A percentile compares a stretch with the other conserved stretches of the same genome.
Conservation (phyloP, 108 stramenopile species). For the Seminavis robusta region DNA sequence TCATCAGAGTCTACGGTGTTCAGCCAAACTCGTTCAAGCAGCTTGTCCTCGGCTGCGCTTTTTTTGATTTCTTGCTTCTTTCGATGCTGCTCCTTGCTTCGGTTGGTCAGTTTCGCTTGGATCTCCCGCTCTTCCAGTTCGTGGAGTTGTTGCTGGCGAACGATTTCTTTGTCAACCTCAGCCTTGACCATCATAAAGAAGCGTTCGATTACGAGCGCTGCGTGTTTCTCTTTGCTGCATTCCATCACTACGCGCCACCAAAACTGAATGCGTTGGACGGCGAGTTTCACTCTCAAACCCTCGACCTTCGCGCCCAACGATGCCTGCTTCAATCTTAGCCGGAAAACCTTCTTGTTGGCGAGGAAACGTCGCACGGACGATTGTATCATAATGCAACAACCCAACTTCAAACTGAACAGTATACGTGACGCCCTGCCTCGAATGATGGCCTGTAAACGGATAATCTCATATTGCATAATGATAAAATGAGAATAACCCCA, state of each 20-base stretch:
- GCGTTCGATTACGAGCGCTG: constrained; percentile 67
- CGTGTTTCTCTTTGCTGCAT: constrained; percentile 44
- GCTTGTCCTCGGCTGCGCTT: constrained; percentile 34
- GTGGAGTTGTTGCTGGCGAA: constrained; percentile 34
- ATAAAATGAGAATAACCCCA: constrained; percentile 61
- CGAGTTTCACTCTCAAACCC: constrained; percentile 52
- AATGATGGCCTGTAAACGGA: constrained; percentile 64
- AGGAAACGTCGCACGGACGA: constrained; percentile 50
- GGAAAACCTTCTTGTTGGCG: constrained; percentile 13
- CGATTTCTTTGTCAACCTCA: constrained; percentile 69
- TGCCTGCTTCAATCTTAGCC: constrained; percentile 20
- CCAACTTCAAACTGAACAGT: constrained; percentile 37
- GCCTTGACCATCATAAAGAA: constrained; percentile 68
- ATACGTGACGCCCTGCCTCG: constrained; percentile 54
- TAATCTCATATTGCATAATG: constrained; percentile 53
- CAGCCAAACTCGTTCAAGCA: constrained; percentile 64
- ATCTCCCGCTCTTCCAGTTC: constrained; percentile 49
- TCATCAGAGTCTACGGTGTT: constrained; percentile 44
- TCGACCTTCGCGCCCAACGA: constrained; percentile 27
- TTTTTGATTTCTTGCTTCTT: constrained; percentile 26
- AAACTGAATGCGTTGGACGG: constrained; percentile 57
- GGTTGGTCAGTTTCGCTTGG: constrained; percentile 10
- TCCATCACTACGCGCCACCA: constrained; percentile 60
- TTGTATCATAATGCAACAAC: constrained; percentile 73
- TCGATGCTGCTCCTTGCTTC: constrained; percentile 31